Base-by-base conservation (phyloP, 495 filamentous ascomycete species). In the Aspergillus panamensis region DNA sequence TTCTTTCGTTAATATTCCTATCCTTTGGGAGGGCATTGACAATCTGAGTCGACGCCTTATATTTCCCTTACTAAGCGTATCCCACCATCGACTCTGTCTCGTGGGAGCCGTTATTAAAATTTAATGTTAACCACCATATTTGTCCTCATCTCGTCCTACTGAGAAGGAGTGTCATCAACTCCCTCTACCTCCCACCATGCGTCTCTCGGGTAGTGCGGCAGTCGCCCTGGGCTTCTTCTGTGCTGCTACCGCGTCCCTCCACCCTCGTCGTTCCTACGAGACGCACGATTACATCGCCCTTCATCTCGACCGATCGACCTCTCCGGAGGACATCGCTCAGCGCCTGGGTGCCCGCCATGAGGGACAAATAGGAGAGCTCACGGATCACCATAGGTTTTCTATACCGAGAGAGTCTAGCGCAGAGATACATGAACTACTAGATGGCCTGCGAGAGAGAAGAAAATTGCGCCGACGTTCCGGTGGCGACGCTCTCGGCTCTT, bases 261-360 rank as follows among this genome's bases (percentile, higher is more conserved):
- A 73, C 67, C 67, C 73, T 70, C 73, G 84, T 31, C 74, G 85
- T 25, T 77, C 89, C 62, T 86, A 87, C 70, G 82, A 87, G 10
- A 79, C 84, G 6, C 87, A 87, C 73, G 91, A 97, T 66, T 96
- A 92, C 73, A 96, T 96, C 69, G 91, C 92, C 48, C 78, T 97
- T 49, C 89, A 95, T 59, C 84, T 97, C 58, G 84, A 84, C 43
- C 73, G 81, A 13, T 73, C 80, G 42, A 77, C 78, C 20, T 78
- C 83, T 3, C 94, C 95, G 21, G 70, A 80, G 31, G 75, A 87
- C n/a, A 76, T 97, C 52, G 91, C 94, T 13, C 72, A 78, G 16
- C 76, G 81, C 16, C 75, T 98, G 30, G 90, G 89, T 21, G 80
- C 96, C 31, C 78, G 83, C 40, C 87, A 96, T 68, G 94, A 97